Evolutionary conservation across 2,329 filamentous ascomycete genomes (phyloP).

Genomic region (Zymoseptoria crescenta): DNA sequence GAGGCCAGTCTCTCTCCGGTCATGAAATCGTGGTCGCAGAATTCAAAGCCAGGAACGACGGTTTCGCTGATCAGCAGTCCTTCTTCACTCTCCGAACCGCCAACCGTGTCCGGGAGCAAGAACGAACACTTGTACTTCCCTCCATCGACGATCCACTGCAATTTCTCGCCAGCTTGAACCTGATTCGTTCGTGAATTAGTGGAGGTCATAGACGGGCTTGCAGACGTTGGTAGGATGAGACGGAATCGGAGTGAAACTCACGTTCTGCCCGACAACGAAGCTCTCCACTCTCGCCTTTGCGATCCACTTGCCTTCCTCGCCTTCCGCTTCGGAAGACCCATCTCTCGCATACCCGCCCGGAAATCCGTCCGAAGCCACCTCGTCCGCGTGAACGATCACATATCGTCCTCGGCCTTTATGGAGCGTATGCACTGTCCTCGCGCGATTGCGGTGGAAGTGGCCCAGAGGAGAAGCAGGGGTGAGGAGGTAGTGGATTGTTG

Average conservation of each 20-base stretch:
- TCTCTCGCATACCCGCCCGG: conserved; percentile 19
- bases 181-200: background rate
- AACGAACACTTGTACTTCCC: conserved; percentile 60
- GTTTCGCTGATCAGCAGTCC: conserved; percentile 61
- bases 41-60: conserved; percentile 62
- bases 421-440: conserved; percentile 49
- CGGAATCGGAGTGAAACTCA: conserved; percentile 27
- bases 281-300: conserved; percentile 50
- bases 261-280: conserved; percentile 54
- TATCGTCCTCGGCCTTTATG: conserved; percentile 57
- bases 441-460: conserved; percentile 53
- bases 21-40: conserved; percentile 60
- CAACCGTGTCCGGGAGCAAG: conserved; percentile 43
- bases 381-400: conserved; percentile 54
- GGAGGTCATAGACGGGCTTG: background rate
- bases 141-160: conserved; percentile 63
- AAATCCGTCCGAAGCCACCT: conserved; percentile 24
- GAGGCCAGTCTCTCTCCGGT: conserved; percentile 41
- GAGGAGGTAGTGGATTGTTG: conserved; percentile 58
- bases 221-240: background rate
- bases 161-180: conserved; percentile 7
- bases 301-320: conserved; percentile 38
- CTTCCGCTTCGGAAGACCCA: conserved; percentile 42
- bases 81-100: conserved; percentile 31
- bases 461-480: conserved; percentile 50